Evolutionary conservation across 495 filamentous ascomycete species (phyloP).

Genomic region (Jackrogersella multiformis): DNA sequence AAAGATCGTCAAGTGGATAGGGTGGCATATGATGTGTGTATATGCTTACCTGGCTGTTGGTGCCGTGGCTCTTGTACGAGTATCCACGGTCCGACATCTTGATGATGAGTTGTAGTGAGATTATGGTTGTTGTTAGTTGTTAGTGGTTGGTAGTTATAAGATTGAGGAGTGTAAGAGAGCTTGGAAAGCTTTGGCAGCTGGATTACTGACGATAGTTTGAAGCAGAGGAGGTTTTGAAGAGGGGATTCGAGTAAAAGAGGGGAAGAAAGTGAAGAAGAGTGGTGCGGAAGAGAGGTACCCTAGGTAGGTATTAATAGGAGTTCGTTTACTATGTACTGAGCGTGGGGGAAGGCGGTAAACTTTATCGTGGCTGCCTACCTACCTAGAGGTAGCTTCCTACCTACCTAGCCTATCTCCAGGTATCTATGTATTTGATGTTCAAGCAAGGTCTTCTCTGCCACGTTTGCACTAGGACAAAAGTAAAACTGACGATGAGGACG

Average conservation of each 20-base stretch:
- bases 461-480: not conserved
- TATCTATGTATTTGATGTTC: not conserved
- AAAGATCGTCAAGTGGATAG: not conserved
- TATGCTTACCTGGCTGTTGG: slow-evolving; percentile 52
- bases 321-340: no score
- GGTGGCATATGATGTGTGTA: not conserved
- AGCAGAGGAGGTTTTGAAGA: not conserved
- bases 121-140: not conserved
- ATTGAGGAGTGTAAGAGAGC: not conserved
- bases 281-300: not conserved
- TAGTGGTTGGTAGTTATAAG: not conserved
- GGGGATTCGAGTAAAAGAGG: no score
- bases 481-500: not conserved
- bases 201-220: not conserved
- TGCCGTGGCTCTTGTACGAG: slow-evolving; percentile 53
- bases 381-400: not conserved
- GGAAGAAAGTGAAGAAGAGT: slow-evolving; percentile 12
- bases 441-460: not conserved
- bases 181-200: not conserved
- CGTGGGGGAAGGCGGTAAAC: not conserved
- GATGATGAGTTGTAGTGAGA: slow-evolving; percentile 4
- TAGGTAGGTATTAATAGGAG: no score
- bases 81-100: slow-evolving; percentile 50
- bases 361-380: not conserved
- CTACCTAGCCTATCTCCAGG: no score